phyloP scores from a whole-genome alignment of 1,284 basidiomycete species.

The Sutorius eximius region DNA sequence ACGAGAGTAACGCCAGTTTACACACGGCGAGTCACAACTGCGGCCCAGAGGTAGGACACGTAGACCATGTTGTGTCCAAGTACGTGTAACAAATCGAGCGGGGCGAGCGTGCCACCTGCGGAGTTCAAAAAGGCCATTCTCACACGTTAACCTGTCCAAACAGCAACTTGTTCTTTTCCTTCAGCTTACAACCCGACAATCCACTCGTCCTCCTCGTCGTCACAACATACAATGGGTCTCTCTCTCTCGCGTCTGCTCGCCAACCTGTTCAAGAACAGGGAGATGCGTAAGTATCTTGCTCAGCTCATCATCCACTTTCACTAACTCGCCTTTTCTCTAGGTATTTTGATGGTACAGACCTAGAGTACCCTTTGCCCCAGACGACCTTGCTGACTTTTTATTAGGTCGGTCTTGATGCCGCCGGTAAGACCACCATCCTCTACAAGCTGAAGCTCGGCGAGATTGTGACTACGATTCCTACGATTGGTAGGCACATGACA shows the following conservation, averaged over 20 bases:
- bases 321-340: constrained; percentile 44
- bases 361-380: constrained; percentile 11
- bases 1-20: too few species aligned
- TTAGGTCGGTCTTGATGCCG: constrained; percentile 93
- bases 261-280: constrained; percentile 96
- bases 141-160: constrained; percentile 35
- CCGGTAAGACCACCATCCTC: constrained; percentile 97
- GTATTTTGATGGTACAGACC: constrained; percentile 68
- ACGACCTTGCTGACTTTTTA: constrained; percentile 3
- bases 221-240: constrained; percentile 73
- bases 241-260: constrained; percentile 80
- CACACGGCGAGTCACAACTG: neutral
- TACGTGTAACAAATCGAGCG: constrained; percentile 9
- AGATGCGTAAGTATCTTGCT: constrained; percentile 83
- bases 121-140: constrained; percentile 38
- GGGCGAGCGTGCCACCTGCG: constrained; percentile 26
- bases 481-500: constrained; percentile 76
- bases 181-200: constrained; percentile 37
- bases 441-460: constrained; percentile 99
- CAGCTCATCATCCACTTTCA: constrained; percentile 28
- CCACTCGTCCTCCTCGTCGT: constrained; percentile 34
- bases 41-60: constrained; percentile 19
- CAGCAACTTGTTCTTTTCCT: constrained; percentile 39
- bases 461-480: constrained; percentile 99
- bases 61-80: constrained; percentile 10